These are phyloP conservation scores for Hypholoma sublateritium DNA, from an alignment of 768 basidiomycete species.

Conservation along the genomic window DNA sequence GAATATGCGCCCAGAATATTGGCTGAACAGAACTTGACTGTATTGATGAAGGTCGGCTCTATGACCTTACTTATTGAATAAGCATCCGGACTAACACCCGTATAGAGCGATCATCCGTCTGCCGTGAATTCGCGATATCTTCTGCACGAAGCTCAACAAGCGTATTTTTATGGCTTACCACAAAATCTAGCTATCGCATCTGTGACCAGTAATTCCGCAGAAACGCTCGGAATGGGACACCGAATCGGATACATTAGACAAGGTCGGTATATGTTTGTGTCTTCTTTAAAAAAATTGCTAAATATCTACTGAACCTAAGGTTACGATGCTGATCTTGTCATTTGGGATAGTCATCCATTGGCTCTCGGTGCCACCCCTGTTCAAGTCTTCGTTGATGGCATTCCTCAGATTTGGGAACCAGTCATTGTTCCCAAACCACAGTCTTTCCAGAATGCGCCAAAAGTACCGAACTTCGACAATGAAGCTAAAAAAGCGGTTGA, in stretches of 20 bases:
- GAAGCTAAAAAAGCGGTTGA: constrained; percentile 61
- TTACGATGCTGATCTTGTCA: constrained; percentile 84
- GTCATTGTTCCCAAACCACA: constrained; percentile 50
- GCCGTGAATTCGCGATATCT: constrained; percentile 68
- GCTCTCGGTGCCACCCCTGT: constrained; percentile 82
- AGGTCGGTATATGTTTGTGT: constrained; percentile 37
- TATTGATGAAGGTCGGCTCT: constrained; percentile 67
- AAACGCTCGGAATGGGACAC: constrained; percentile 73
- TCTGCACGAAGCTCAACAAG: constrained; percentile 83
- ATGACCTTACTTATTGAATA: background rate
- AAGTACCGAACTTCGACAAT: constrained; percentile 67
- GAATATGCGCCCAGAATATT: constrained; percentile 81
- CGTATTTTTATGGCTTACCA: constrained; percentile 77
- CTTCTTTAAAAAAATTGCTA: background rate
- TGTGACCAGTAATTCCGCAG: constrained; percentile 73
- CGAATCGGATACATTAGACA: constrained; percentile 76
- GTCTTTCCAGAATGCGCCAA: constrained; percentile 45
- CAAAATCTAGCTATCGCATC: constrained; percentile 68
- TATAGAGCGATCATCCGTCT: constrained; percentile 65
- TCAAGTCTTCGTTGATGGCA: constrained; percentile 90
- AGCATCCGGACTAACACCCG: background rate
- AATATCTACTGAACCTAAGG: constrained; percentile 34
- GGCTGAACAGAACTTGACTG: constrained; percentile 61
- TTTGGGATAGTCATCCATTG: constrained; percentile 86
- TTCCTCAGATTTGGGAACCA: constrained; percentile 62